A percentile compares a stretch with the other conserved stretches of the same genome.
phyloP scores from a whole-genome alignment of 2,329 filamentous ascomycete species.

The Alternaria sp. region DNA sequence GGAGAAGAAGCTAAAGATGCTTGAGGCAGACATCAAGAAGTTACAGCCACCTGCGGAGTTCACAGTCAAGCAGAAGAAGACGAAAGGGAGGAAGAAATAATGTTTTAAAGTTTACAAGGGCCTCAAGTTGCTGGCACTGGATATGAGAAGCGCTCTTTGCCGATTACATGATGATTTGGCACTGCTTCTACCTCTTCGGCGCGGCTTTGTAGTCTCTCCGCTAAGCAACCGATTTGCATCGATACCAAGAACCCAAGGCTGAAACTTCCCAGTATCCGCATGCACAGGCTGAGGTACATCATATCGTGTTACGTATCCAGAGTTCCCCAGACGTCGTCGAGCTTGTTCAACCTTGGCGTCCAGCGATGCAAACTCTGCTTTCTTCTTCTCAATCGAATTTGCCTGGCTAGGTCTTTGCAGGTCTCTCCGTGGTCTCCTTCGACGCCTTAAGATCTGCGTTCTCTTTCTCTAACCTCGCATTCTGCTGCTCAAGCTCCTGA shows the following conservation, averaged over 20 bases:
- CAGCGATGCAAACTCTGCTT: neutral
- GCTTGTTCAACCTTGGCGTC: neutral
- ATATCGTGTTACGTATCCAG: neutral
- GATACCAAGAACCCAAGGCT: neutral
- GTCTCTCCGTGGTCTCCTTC: neutral
- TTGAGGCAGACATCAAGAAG: neutral
- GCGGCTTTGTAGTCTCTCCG: neutral
- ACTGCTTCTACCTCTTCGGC: neutral
- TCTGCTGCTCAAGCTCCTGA: neutral
- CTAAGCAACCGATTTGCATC: neutral
- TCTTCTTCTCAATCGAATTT: neutral
- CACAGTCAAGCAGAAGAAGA: neutral
- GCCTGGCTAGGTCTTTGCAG: neutral
- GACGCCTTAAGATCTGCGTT: neutral
- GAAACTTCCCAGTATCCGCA: neutral
- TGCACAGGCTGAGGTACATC: neutral
- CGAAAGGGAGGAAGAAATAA: neutral
- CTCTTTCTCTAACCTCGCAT: neutral
- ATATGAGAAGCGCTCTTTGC: neutral
- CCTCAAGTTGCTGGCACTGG: neutral
- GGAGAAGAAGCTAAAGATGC: neutral
- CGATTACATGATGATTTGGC: neutral
- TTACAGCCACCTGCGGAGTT: neutral
- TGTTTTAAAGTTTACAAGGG: no score
- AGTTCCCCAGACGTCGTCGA: neutral